Evolutionary conservation across 257 asterid species (phyloP), one percentile per base, ranked within the genome.

Genomic region (Phtheirospermum japonicum): DNA sequence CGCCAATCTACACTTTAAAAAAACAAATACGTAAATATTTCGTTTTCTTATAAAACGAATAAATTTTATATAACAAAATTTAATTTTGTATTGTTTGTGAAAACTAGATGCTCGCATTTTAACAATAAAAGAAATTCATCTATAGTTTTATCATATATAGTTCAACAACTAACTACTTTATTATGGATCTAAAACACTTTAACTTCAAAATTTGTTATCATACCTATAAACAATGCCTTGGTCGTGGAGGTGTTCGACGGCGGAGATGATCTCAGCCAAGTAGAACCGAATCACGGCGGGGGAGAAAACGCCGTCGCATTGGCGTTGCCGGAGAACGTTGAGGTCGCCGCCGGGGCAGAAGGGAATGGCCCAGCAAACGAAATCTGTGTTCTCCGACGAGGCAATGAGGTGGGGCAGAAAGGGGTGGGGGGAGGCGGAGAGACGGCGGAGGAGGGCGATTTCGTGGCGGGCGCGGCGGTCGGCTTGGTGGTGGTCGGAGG

Each of bases 311-410:
- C 58, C 71, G 76, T 89, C 97, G 53, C 71, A 75, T 58, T 89
- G 95, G 17, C 59, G 75, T 74, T 71, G 63, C 4, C 95, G 91
- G 77, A 89, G 95, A 34, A 65, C 76, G 58, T 89, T 89, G 69
- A 89, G 89, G 75, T 89, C 97, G 12, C 94, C 93, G 63, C 97
- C 97, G 13, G 95, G 77, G 71, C 97, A 89, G 71, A 61, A 86
- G 36, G 95, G 87, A 5, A 77, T 78, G 12, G 82, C 95, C 82
- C 95, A 89, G 58, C 72, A 76, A 8, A 89, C 77, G 63, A 77
- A 60, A 0, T 86, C 89, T 0, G 72, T 64, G 0, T 72, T 75
- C 26, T 86, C 94, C 0, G 69, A 52, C 20, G 82, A 71, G 19
- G 84, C 88, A 0, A 89, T 64, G 53, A 89, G 88, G 30, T 73